phyloP scores from a whole-genome alignment of 495 filamentous ascomycete species.

The Penicillium simplicissimum region DNA sequence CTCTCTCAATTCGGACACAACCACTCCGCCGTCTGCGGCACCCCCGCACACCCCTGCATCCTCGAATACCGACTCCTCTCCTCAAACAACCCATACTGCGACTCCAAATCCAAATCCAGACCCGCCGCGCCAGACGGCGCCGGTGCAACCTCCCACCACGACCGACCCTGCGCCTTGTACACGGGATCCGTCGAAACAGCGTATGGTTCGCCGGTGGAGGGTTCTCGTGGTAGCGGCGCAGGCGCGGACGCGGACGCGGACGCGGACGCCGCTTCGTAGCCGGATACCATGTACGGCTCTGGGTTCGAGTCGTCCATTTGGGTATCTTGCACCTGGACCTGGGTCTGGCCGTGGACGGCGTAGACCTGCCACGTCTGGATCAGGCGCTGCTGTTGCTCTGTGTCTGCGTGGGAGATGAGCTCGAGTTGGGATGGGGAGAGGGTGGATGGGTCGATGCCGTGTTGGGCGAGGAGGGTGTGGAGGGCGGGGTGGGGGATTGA shows the following conservation, averaged over 20 bases:
- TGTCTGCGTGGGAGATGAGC: slow-evolving; percentile 61
- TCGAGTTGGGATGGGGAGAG: slow-evolving; percentile 60
- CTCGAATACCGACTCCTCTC: slow-evolving; percentile 35
- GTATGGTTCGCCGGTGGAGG: slow-evolving; percentile 48
- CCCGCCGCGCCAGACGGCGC: too few species aligned
- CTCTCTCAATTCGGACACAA: neutral
- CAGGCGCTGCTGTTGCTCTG: slow-evolving; percentile 57
- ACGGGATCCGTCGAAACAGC: slow-evolving; percentile 61
- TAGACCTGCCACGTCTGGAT: slow-evolving; percentile 69
- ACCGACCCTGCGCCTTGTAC: slow-evolving; percentile 44
- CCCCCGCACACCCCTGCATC: neutral
- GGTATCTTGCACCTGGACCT: slow-evolving; percentile 34
- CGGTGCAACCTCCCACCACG: slow-evolving; percentile 49
- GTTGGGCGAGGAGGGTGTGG: slow-evolving; percentile 40
- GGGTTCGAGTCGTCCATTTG: slow-evolving; percentile 51
- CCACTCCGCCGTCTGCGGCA: neutral
- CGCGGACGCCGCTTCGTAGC: slow-evolving; percentile 59
- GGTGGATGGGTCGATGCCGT: slow-evolving; percentile 54
- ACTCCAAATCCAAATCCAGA: slow-evolving; percentile 49
- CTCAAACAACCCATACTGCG: slow-evolving; percentile 57
- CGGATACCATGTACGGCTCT: slow-evolving; percentile 72
- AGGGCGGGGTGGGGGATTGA: slow-evolving; percentile 2
- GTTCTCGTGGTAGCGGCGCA: slow-evolving; percentile 19
- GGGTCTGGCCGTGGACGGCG: slow-evolving; percentile 29
- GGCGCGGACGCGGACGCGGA: slow-evolving; percentile 11